Evolutionary conservation across 139 green algal species (phyloP).

Genomic region (Chlorella sorokiniana): DNA sequence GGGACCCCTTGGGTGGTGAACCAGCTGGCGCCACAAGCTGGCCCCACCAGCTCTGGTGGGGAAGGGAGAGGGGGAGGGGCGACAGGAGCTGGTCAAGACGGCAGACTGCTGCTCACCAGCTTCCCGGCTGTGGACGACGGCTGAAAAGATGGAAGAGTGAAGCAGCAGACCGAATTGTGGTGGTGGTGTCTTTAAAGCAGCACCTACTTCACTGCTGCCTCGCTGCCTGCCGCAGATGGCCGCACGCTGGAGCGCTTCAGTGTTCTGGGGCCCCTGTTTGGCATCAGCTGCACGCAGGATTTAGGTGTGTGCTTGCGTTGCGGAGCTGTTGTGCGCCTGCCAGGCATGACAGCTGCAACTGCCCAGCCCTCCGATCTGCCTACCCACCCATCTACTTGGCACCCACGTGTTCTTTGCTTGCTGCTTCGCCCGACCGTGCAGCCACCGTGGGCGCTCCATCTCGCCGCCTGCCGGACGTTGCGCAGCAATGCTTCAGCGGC

Average conservation of each 20-base stretch:
- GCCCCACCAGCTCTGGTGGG: not conserved
- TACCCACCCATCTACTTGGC: too few relatives aligned
- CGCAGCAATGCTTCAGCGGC: constrained; percentile 56
- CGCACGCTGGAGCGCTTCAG: constrained; percentile 43
- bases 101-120: too few relatives aligned
- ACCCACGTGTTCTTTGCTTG: too few relatives aligned
- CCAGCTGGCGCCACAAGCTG: not conserved
- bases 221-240: constrained; percentile 15
- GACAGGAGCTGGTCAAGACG: too few relatives aligned
- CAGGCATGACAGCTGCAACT: too few relatives aligned
- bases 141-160: too few relatives aligned
- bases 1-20: not conserved
- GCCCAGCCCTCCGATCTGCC: too few relatives aligned
- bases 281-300: constrained; percentile 63
- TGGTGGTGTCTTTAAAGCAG: too few relatives aligned
- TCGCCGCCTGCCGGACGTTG: constrained; percentile 45
- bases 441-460: not conserved
- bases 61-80: too few relatives aligned
- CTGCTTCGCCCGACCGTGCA: not conserved
- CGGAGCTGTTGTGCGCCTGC: not conserved
- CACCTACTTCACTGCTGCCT: not conserved
- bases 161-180: too few relatives aligned
- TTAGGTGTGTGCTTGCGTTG: not conserved
- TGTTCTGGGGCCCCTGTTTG: constrained; percentile 83
- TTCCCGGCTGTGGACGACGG: too few relatives aligned